Base-by-base conservation (phyloP, 2,329 filamentous ascomycete species). In the Aureobasidium lini region DNA sequence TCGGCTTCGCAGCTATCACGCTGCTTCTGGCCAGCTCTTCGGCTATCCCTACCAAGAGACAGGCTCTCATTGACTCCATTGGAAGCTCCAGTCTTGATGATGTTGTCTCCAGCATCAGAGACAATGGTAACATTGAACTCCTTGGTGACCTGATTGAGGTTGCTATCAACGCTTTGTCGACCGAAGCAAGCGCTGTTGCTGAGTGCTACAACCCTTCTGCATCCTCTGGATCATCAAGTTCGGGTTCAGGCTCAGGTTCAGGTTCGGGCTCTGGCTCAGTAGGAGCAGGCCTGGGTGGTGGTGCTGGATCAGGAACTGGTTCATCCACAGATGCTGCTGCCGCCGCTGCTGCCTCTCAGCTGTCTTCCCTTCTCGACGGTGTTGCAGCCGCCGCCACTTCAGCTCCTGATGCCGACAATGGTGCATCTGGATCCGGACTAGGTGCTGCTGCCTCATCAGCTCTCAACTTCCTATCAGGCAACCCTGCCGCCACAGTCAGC, bases 21-120 rank as follows among this genome's bases (percentile, higher is more conserved):
- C 39, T 59, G 39, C 40, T 59, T 39, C 48, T 59, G 39, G 57
- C 48, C 29, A 46, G 40, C 57, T 59, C 57, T 32, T 43, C 39
- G 37, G 57, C 57, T 16, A 40, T 39, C 2, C 57, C 57, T 11
- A 46, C 47, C 16, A 59, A 59, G 40, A 59, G 47, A 40, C 48
- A 59, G 18, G 57, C 57, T 4, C 57, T 59, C 13, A 23, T 59
- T 10, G 57, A 59, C 18, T 44, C 36, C 40, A 53, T 52, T 40
- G 47, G 46, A 13, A 18, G 11, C 13, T 53, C 56, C 29, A 59
- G 29, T 11, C 44, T 59, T 6, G 57, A 59, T 16, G 40, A 59
- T n/a, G 23, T 59, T 11, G 13, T 59, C 28, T 29, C 31, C 32
- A 48, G 53, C 15, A 59, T 59, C 29, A 52, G 15, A 8, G 16